Conservation (phyloP, 768 basidiomycete species). For the Lentinula guzmanii region DNA sequence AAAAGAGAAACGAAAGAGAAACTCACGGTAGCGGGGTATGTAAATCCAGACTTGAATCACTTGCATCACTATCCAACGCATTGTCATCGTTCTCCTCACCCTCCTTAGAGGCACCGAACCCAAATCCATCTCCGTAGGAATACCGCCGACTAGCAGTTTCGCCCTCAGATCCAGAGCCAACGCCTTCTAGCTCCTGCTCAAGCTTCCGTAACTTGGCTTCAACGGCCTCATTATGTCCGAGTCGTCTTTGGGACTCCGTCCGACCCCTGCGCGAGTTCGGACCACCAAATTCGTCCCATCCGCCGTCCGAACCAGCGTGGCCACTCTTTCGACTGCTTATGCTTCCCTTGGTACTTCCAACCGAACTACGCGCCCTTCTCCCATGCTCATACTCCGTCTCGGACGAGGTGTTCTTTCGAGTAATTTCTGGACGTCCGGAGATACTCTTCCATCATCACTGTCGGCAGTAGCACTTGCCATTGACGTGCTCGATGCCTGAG, state of each 20-base stretch:
- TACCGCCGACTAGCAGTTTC: background rate
- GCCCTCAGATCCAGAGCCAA: background rate
- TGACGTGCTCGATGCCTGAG: background rate
- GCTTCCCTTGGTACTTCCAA: background rate
- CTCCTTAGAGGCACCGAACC: background rate
- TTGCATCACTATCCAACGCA: slow-evolving; percentile 22
- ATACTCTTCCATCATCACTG: background rate
- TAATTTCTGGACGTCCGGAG: background rate
- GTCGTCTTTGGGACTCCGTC: background rate
- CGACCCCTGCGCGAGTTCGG: background rate
- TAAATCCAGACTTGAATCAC: slow-evolving; percentile 59
- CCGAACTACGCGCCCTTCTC: background rate
- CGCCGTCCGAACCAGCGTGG: background rate
- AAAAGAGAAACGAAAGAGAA: slow-evolving; percentile 5
- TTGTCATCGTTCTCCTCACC: background rate
- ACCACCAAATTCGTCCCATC: background rate
- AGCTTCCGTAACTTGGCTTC: background rate
- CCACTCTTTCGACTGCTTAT: background rate
- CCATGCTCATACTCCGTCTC: background rate
- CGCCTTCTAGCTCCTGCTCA: background rate
- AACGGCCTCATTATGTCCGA: background rate
- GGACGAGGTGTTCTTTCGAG: slow-evolving; percentile 1
- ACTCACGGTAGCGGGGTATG: slow-evolving; percentile 68
- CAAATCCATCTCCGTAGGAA: background rate
- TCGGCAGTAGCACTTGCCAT: background rate